These are phyloP conservation scores for Asterionellopsis glacialis DNA, from an alignment of 108 stramenopile genomes.

Conservation along the genomic window DNA sequence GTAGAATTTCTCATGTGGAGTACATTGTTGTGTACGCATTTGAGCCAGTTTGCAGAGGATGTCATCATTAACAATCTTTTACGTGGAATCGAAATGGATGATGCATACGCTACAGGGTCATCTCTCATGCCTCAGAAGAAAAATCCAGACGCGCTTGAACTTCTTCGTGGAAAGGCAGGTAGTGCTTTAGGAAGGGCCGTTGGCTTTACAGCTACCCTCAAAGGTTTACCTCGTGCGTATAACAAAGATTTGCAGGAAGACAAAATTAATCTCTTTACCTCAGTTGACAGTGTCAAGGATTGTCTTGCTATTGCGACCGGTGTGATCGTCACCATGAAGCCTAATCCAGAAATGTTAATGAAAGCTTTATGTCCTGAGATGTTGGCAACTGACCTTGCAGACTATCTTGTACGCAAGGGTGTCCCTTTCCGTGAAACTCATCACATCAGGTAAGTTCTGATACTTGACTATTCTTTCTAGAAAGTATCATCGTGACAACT, in stretches of 20 bases:
- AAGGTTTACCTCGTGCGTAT: slow-evolving; percentile 97
- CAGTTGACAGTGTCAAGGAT: slow-evolving; percentile 92
- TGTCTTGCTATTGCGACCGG: slow-evolving; percentile 95
- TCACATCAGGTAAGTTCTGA: slow-evolving; percentile 78
- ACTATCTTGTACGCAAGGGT: slow-evolving; percentile 97
- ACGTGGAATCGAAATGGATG: slow-evolving; percentile 88
- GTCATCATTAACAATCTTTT: slow-evolving; percentile 95
- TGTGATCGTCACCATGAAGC: slow-evolving; percentile 92
- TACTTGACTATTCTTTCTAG: too few species aligned
- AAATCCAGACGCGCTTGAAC: slow-evolving; percentile 98
- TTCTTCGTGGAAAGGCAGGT: slow-evolving; percentile 97
- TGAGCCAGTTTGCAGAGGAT: slow-evolving; percentile 98
- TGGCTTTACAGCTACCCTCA: slow-evolving; percentile 91
- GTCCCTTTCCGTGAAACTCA: slow-evolving; percentile 99
- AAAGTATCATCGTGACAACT: background rate
- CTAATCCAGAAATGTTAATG: slow-evolving; percentile 81
- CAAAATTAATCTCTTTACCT: slow-evolving; percentile 95
- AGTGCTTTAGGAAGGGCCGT: slow-evolving; percentile 88
- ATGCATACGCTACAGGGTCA: slow-evolving; percentile 97
- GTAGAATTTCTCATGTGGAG: slow-evolving; percentile 98
- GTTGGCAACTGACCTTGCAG: slow-evolving; percentile 98
- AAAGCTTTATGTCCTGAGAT: slow-evolving; percentile 94
- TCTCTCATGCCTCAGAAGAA: slow-evolving; percentile 99
- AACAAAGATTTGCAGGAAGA: slow-evolving; percentile 99
- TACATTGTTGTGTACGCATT: slow-evolving; percentile 82